These are phyloP conservation scores for Chytridium lagenaria DNA, from an alignment of 371 early-diverging fungal genomes.

Conservation along the genomic window DNA sequence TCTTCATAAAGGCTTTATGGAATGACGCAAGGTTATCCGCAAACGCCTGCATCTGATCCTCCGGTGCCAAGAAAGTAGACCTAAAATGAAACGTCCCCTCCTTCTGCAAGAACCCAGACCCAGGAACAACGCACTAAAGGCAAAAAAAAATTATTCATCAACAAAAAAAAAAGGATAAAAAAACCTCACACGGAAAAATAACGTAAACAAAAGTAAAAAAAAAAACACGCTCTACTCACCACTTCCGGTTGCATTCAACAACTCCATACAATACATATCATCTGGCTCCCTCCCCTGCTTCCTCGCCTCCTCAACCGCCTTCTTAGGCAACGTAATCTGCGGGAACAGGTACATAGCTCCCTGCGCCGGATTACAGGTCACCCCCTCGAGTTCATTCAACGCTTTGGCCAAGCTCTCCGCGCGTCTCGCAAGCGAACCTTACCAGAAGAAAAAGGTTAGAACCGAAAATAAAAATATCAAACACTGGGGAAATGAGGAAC, in stretches of 20 bases:
- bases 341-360: constrained; percentile 99
- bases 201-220: too few relatives aligned
- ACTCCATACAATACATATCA: constrained; percentile 83
- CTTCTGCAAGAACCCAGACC: constrained; percentile 91
- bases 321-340: constrained; percentile 71
- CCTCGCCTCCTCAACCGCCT: constrained; percentile 79
- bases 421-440: constrained; percentile 80
- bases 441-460: background rate
- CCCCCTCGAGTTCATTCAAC: constrained; percentile 84
- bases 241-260: constrained; percentile 95
- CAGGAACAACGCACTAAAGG: constrained; percentile 76
- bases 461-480: background rate
- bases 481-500: background rate
- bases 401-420: constrained; percentile 74
- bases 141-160: background rate
- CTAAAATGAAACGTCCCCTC: constrained; percentile 94
- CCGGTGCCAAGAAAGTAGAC: constrained; percentile 94
- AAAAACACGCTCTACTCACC: constrained; percentile 45
- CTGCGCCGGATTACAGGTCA: constrained; percentile 85
- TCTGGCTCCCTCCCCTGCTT: constrained; percentile 75
- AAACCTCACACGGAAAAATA: too few relatives aligned
- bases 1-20: constrained; percentile 80
- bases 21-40: constrained; percentile 75
- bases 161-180: too few relatives aligned
- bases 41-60: constrained; percentile 88